These are phyloP conservation scores for Phallus indusiatus DNA, from an alignment of 768 basidiomycete genomes.

Conservation along the genomic window DNA sequence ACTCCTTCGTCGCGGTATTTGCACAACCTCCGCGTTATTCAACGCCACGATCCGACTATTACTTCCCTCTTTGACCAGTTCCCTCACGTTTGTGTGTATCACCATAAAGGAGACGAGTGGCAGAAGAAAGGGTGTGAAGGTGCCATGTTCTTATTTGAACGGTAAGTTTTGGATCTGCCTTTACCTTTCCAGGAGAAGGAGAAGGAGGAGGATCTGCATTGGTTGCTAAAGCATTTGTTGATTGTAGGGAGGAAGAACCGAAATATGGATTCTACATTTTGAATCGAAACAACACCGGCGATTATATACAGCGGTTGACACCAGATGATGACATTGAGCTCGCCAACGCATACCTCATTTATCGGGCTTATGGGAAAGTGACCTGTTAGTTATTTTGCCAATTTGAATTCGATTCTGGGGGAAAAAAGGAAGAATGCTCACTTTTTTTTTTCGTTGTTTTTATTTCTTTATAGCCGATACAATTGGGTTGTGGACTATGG, in stretches of 20 bases:
- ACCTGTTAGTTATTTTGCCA: conserved; percentile 25
- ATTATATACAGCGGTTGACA: conserved; percentile 64
- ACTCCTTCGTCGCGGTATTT: conserved; percentile 57
- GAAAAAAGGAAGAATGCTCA: not conserved
- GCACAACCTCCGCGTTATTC: conserved; percentile 73
- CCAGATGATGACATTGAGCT: conserved; percentile 68
- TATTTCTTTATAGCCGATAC: conserved; percentile 21
- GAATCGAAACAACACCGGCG: conserved; percentile 72
- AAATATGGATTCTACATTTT: conserved; percentile 80
- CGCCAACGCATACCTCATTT: conserved; percentile 59
- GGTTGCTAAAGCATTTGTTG: not conserved
- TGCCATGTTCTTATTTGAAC: conserved; percentile 83
- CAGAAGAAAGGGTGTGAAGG: conserved; percentile 78
- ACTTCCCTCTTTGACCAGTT: conserved; percentile 78
- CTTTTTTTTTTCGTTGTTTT: not conserved
- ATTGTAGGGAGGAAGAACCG: conserved; percentile 58
- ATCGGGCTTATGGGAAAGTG: conserved; percentile 64
- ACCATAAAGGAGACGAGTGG: conserved; percentile 61
- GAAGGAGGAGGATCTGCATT: conserved; percentile 3
- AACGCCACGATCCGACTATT: conserved; percentile 71
- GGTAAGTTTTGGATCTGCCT: conserved; percentile 34
- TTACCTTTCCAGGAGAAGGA: not conserved
- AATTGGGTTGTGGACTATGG: conserved; percentile 69
- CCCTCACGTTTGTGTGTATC: conserved; percentile 78
- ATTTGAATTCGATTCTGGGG: not conserved